Conservation (phyloP, 2,329 filamentous ascomycete genomes). For the Cercospora canescens region DNA sequence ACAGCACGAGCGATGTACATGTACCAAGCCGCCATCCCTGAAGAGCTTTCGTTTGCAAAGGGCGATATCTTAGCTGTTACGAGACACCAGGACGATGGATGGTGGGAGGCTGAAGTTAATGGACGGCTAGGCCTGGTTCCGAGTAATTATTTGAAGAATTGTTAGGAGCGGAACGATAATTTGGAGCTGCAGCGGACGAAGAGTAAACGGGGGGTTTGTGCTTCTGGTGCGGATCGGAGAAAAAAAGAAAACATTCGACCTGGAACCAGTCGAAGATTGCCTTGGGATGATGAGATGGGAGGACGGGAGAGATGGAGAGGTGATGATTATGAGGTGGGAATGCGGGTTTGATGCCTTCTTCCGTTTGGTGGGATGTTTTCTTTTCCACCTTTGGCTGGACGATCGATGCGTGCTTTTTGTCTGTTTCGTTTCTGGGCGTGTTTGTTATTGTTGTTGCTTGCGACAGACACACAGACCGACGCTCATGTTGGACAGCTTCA, state of each 20-base stretch:
- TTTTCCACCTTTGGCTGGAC: background rate
- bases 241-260: conserved; percentile 4
- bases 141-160: conserved; percentile 66
- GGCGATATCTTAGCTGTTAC: conserved; percentile 88
- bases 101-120: conserved; percentile 98
- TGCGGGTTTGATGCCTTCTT: background rate
- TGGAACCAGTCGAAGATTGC: background rate
- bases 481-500: background rate
- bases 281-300: background rate
- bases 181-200: background rate
- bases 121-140: conserved; percentile 65
- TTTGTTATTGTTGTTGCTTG: no score
- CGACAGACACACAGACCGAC: background rate
- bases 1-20: conserved; percentile 84
- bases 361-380: background rate
- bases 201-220: background rate
- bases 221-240: background rate
- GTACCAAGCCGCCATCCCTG: conserved; percentile 91
- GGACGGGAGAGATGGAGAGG: background rate
- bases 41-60: conserved; percentile 90
- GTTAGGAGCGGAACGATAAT: conserved; percentile 35
- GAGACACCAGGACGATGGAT: conserved; percentile 92
- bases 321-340: background rate
- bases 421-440: background rate
- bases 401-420: background rate